Base-by-base conservation (phyloP, 768 basidiomycete genomes). In the Lepiota brunneoincarnata region DNA sequence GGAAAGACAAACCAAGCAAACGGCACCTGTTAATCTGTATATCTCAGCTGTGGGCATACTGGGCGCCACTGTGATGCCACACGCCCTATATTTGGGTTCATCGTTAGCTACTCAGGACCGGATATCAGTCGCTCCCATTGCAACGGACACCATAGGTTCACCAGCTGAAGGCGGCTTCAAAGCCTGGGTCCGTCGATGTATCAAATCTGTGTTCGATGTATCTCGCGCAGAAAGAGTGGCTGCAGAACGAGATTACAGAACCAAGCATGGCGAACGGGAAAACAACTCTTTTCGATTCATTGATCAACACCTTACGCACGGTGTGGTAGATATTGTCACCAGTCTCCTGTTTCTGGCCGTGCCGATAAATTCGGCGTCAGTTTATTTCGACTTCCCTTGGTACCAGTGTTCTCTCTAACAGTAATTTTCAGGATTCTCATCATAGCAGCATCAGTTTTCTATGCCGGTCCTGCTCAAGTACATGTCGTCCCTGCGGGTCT, bases 51-150 rank as follows among this genome's bases (percentile, higher is more conserved):
- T 83, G 52, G 83, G 83, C 26, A 82, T 86, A 42, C 58, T 84
- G 3, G 83, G 84, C 45, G 86, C 89, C 2, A 91, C 89, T 2
- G 82, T 90, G 51, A 91, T 91, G 89, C 89, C 90, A 1, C 89
- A 90, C 64, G 82, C 83, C 4, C 58, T 74, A 49, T 72, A 71
- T 56, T 58, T 72, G 38, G 72, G 72, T 2, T 72, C 70, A 2
- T 67, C 67, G n/a, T 58, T 71, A 7, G 69, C 71, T 24, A 65
- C 70, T 0, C 68, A 71, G 36, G 68, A 73, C 53, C 69, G 70
- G 35, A 61, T 72, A 17, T 67, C 72, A 20, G 51, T 63, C 44
- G 51, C 66, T 31, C 58, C 62, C 39, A 34, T 21, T 51, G 20
- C 39, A 7, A 34, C 34, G 40, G 26, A 42, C 23, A 10, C 31